Evolutionary conservation across 805 yeast genomes (phyloP), one percentile per base, ranked within the genome.

Genomic region (Yamadazyma phyllophila): DNA sequence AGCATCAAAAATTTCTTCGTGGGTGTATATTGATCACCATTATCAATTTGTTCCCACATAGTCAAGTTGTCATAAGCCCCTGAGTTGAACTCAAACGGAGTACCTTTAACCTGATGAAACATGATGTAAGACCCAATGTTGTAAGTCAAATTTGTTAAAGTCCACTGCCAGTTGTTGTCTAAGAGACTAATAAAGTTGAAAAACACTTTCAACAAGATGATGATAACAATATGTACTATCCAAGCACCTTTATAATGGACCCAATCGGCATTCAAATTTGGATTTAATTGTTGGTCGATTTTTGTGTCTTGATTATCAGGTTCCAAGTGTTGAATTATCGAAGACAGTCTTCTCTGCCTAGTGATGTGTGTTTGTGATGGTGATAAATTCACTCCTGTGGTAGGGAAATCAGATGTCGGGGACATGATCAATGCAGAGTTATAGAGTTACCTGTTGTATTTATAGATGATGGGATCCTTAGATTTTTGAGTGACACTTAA

Each of bases 21-120:
- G 10, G 99, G 99, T 0, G 99, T 94, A 64, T 91, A 92, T 65
- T 90, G 96, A 61, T 90, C 97, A 48, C 98, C 99, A 58, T 91
- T 83, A 64, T 88, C 95, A 48, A 85, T 84, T 67, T 92, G 99
- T 67, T 92, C 99, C 99, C 99, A 92, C 97, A 92, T 89, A 16
- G 97, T 94, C 54, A 92, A 75, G 59, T 88, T 84, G 62, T 92
- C 99, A 66, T 86, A 94, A 0, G 97, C 98, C 36, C 99, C 99
- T 34, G 87, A 84, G 61, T 91, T 94, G 71, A 92, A 91, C 57
- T 94, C 99, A 62, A 92, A 94, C 0, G 99, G 99, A 2, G 96
- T 90, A 32, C 99, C 99, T 59, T 92, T 94, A 37, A 94, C 88
- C 63, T 88, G 85, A 65, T 92, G 99, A 63, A 92, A 94, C 98